Evolutionary conservation across 805 yeast species (phyloP).

Genomic region (Ogataea degrootiae): DNA sequence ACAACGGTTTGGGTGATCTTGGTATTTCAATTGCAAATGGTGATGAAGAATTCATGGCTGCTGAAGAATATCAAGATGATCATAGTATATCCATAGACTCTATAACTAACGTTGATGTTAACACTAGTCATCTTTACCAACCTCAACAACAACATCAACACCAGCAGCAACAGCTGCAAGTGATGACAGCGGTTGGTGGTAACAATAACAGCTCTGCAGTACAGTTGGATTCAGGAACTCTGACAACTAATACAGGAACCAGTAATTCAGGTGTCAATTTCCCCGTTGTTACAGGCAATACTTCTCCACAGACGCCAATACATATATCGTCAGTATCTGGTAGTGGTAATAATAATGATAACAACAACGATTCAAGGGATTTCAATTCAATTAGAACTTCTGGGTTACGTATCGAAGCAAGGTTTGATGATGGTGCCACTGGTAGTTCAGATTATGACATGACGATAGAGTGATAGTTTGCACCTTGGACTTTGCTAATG

Average conservation of each 20-base stretch:
- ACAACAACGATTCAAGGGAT: conserved; percentile 4
- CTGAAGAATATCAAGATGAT: conserved; percentile 34
- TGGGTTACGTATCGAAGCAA: conserved; percentile 10
- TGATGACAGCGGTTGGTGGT: too few species aligned
- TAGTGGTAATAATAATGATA: neutral
- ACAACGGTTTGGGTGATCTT: conserved; percentile 19
- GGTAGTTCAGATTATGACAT: conserved; percentile 26
- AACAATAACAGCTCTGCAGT: too few species aligned
- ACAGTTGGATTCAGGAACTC: too few species aligned
- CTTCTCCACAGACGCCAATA: conserved; percentile 18
- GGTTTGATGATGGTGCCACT: conserved; percentile 5
- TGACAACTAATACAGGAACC: too few species aligned
- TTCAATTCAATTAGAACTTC: conserved; percentile 5
- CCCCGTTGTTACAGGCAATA: conserved; percentile 10
- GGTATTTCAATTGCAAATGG: neutral
- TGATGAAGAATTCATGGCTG: conserved; percentile 32
- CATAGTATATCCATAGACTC: conserved; percentile 26
- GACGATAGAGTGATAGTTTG: conserved; percentile 22
- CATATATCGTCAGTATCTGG: neutral
- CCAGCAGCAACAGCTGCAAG: conserved; percentile 3
- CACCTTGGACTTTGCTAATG: too few species aligned
- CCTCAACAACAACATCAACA: conserved; percentile 7
- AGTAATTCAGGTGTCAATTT: too few species aligned
- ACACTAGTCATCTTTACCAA: conserved; percentile 5
- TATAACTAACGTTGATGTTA: conserved; percentile 5